phyloP scores from a whole-genome alignment of 257 asterid genomes.

The Lycium ferocissimum region DNA sequence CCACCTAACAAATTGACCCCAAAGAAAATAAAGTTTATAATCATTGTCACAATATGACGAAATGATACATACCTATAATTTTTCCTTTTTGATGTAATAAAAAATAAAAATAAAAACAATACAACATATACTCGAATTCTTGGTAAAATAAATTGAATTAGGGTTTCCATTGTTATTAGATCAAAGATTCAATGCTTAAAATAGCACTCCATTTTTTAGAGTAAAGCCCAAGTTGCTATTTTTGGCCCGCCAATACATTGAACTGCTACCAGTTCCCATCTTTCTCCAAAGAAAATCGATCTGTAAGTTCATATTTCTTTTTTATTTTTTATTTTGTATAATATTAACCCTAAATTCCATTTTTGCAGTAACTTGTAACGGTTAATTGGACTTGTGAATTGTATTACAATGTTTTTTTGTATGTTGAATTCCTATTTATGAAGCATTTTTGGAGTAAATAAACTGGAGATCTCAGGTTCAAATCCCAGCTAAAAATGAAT shows the following conservation, averaged over 20 bases:
- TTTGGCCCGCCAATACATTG: background rate
- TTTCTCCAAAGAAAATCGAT: background rate
- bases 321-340: no score
- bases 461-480: background rate
- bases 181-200: background rate
- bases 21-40: background rate
- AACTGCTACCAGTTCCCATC: background rate
- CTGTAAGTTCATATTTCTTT: background rate
- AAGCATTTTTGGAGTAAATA: background rate
- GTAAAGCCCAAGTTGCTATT: background rate
- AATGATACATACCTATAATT: background rate
- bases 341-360: background rate
- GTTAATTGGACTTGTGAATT: background rate
- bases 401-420: background rate
- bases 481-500: background rate
- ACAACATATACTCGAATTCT: background rate
- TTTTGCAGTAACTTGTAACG: background rate
- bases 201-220: background rate
- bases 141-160: slow-evolving; percentile 11
- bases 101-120: background rate
- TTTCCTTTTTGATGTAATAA: background rate
- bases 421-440: background rate
- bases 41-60: slow-evolving; percentile 3
- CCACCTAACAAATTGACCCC: slow-evolving; percentile 13
- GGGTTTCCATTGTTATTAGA: slow-evolving; percentile 8